These are phyloP conservation scores for Zygotorulaspora florentina DNA, from an alignment of 805 yeast species.

Conservation along the genomic window DNA sequence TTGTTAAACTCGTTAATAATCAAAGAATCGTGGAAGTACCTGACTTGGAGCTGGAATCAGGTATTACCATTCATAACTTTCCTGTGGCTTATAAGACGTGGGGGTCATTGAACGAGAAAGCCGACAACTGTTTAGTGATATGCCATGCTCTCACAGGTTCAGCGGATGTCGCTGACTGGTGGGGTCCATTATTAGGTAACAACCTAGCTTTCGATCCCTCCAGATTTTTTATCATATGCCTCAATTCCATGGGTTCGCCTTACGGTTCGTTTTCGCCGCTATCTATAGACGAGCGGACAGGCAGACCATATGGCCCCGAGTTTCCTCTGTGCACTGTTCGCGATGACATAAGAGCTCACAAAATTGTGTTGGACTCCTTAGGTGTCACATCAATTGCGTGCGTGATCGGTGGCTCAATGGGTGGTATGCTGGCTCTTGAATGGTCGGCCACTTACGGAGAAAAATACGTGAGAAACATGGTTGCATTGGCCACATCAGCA, in stretches of 20 bases:
- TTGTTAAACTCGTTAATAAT: constrained; percentile 61
- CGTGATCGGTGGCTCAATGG: constrained; percentile 97
- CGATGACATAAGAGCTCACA: constrained; percentile 84
- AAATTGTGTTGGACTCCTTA: constrained; percentile 67
- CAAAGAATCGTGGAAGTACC: constrained; percentile 82
- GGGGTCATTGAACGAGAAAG: constrained; percentile 73
- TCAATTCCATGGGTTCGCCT: constrained; percentile 94
- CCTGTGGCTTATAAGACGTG: constrained; percentile 96
- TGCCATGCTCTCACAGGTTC: constrained; percentile 97
- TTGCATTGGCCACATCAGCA: constrained; percentile 91
- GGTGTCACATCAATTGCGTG: constrained; percentile 78
- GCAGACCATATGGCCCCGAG: constrained; percentile 82
- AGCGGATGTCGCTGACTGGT: constrained; percentile 94
- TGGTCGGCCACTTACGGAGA: constrained; percentile 63
- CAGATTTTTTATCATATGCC: constrained; percentile 77
- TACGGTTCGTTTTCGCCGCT: constrained; percentile 94
- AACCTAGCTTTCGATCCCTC: constrained; percentile 83
- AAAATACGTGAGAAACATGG: constrained; percentile 62
- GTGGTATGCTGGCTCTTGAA: constrained; percentile 93
- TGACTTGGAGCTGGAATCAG: constrained; percentile 70
- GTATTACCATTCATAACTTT: constrained; percentile 61
- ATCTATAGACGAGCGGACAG: constrained; percentile 71
- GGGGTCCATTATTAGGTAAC: constrained; percentile 94
- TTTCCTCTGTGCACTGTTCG: constrained; percentile 92
- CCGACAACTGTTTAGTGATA: constrained; percentile 79